Percentiles rank a stretch among this genome's conserved stretches.
Evolutionary conservation across 257 asterid species (phyloP).

Genomic region (Ligustrum vulgare): DNA sequence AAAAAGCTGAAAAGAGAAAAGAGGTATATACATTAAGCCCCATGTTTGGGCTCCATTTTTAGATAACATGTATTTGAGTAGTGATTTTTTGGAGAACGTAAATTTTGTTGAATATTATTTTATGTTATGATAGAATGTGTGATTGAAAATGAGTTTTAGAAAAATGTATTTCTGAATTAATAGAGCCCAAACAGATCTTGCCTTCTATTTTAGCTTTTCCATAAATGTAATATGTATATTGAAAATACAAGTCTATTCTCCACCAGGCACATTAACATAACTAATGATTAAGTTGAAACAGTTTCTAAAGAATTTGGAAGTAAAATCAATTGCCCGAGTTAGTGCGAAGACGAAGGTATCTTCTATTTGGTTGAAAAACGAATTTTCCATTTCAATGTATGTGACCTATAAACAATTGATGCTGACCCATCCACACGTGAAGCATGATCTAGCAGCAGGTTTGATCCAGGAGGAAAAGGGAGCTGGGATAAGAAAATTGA

Average conservation of each 20-base stretch:
- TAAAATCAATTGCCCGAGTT: slow-evolving; percentile 53
- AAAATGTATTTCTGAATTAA: no score
- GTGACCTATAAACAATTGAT: not conserved
- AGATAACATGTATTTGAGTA: no score
- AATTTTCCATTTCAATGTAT: not conserved
- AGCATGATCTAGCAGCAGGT: slow-evolving; percentile 11
- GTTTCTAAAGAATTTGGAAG: slow-evolving; percentile 55
- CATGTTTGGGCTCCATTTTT: no score
- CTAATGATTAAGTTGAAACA: slow-evolving; percentile 19
- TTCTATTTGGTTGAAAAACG: slow-evolving; percentile 19
- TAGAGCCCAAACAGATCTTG: not conserved
- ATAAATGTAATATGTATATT: not conserved
- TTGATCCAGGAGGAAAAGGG: slow-evolving; percentile 25
- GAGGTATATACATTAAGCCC: slow-evolving; percentile 47
- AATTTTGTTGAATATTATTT: no score
- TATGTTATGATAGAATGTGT: no score
- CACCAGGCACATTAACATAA: not conserved
- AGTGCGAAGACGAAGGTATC: slow-evolving; percentile 56
- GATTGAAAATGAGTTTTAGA: no score
- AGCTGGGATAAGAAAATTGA: slow-evolving; percentile 31
- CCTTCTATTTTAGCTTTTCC: slow-evolving; percentile 16
- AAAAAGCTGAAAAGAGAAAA: slow-evolving; percentile 57
- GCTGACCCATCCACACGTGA: not conserved
- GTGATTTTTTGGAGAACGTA: no score
- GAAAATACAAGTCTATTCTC: slow-evolving; percentile 5